Percentiles rank a stretch among this genome's conserved stretches.
Conservation (phyloP, 1,284 basidiomycete species). For the Caloboletus inedulis region DNA sequence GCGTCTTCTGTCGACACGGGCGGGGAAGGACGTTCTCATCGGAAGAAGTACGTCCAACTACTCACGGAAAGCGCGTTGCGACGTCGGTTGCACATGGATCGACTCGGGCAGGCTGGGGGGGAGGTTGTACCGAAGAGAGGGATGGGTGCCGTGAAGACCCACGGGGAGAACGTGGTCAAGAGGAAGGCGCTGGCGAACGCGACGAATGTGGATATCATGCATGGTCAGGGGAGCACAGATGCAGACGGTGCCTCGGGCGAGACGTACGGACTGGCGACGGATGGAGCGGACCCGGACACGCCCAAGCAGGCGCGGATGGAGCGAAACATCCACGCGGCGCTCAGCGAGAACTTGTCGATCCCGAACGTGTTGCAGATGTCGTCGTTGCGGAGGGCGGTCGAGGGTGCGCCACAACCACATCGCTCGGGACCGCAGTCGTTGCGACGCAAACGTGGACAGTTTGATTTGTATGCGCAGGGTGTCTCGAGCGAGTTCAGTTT, state of each 20-base stretch:
- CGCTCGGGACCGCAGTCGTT: not conserved
- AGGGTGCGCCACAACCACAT: not conserved
- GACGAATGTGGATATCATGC: conserved; percentile 11
- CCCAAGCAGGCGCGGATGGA: conserved; percentile 15
- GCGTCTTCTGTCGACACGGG: not conserved
- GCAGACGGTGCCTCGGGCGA: not conserved
- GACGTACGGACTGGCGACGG: not conserved
- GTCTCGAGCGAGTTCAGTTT: conserved; percentile 20
- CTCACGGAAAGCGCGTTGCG: conserved; percentile 25
- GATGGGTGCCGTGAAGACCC: not conserved
- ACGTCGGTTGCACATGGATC: conserved; percentile 20
- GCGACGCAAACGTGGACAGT: conserved; percentile 14
- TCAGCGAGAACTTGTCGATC: conserved; percentile 26
- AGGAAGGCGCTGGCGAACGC: conserved; percentile 18
- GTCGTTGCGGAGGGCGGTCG: conserved; percentile 5
- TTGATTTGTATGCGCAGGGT: conserved; percentile 18
- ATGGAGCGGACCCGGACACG: conserved; percentile 1
- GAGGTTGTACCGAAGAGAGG: conserved; percentile 1
- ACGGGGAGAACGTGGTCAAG: conserved; percentile 7
- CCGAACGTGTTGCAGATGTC: conserved; percentile 11
- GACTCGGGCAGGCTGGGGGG: not conserved
- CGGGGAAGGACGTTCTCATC: conserved; percentile 1
- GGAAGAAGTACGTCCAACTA: conserved; percentile 23
- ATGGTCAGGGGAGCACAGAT: not conserved
- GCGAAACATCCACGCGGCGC: conserved; percentile 4